A percentile compares a stretch with the other conserved stretches of the same genome.
Evolutionary conservation across 805 yeast genomes (phyloP).

Genomic region (Crinitomyces ghanaensis): DNA sequence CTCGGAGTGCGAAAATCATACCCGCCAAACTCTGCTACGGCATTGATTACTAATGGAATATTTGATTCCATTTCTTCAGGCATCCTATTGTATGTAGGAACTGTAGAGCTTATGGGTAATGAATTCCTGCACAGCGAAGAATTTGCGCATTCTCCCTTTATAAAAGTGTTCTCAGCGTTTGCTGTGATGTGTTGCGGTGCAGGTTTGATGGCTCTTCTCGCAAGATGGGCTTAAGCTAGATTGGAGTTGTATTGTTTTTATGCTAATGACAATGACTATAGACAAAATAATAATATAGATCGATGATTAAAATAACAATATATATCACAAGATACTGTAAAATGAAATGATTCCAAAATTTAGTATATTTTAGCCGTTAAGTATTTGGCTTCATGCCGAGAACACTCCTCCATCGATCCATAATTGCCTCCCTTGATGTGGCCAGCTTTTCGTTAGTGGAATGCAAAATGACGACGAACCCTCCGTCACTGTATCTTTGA

Average conservation of each 20-base stretch:
- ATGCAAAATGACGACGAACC: constrained; percentile 18
- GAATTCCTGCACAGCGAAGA: constrained; percentile 45
- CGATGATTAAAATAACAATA: neutral
- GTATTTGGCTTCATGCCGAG: no score
- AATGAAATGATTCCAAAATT: neutral
- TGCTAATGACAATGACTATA: neutral
- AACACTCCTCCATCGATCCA: constrained; percentile 3
- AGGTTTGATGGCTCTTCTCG: constrained; percentile 51
- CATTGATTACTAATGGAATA: constrained; percentile 57
- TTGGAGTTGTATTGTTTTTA: constrained; percentile 1
- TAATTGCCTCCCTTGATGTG: constrained; percentile 7
- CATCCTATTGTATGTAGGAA: constrained; percentile 61
- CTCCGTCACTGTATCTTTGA: constrained; percentile 19
- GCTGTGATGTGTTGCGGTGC: constrained; percentile 38
- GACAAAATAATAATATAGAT: neutral
- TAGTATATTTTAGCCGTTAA: no score
- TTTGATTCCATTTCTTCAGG: constrained; percentile 74
- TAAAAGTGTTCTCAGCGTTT: constrained; percentile 14
- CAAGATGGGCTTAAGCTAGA: constrained; percentile 45
- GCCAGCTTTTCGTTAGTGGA: constrained; percentile 10
- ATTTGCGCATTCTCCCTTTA: constrained; percentile 13
- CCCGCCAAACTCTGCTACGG: constrained; percentile 38
- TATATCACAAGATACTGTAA: neutral
- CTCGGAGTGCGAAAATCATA: constrained; percentile 56
- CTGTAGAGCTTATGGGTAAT: constrained; percentile 70